Conservation (phyloP, 2,329 filamentous ascomycete genomes). For the Dactylonectria macrodidyma region DNA sequence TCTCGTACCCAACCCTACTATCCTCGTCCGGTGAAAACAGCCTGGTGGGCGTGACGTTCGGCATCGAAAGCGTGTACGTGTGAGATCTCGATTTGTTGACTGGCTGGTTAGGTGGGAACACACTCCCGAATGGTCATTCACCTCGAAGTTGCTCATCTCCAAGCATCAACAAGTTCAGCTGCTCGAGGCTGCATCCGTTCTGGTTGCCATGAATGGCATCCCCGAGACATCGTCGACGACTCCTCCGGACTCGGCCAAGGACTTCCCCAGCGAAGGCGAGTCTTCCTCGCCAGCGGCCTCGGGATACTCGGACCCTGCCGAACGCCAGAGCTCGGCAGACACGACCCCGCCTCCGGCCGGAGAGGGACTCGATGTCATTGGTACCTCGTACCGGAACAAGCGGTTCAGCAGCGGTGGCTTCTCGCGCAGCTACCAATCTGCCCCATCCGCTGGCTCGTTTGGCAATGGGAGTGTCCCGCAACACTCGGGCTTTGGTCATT, state of each 20-base stretch:
- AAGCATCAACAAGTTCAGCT: slow-evolving; percentile 99
- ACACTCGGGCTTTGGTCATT: slow-evolving; percentile 67
- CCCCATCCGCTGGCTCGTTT: slow-evolving; percentile 66
- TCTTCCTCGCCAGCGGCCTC: slow-evolving; percentile 87
- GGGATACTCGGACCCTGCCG: slow-evolving; percentile 83
- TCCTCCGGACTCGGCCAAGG: slow-evolving; percentile 76
- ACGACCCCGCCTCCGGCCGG: slow-evolving; percentile 90
- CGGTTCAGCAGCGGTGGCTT: slow-evolving; percentile 72
- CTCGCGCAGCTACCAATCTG: slow-evolving; percentile 87
- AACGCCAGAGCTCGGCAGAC: slow-evolving; percentile 87
- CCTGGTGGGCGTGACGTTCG: slow-evolving; percentile 34
- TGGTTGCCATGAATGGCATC: slow-evolving; percentile 86
- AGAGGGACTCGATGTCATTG: slow-evolving; percentile 73
- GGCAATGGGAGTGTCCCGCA: slow-evolving; percentile 64
- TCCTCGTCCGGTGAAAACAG: slow-evolving; percentile 42
- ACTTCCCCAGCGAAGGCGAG: slow-evolving; percentile 84
- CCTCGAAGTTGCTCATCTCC: slow-evolving; percentile 97
- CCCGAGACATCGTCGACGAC: slow-evolving; percentile 67
- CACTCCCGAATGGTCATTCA: slow-evolving; percentile 97
- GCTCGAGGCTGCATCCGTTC: slow-evolving; percentile 95
- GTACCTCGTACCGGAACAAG: slow-evolving; percentile 68
- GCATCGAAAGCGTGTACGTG: slow-evolving; percentile 22
- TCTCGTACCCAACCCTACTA: slow-evolving; percentile 54
- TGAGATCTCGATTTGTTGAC: slow-evolving; percentile 48
- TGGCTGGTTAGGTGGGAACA: slow-evolving; percentile 88